Base-by-base conservation (phyloP, 2,329 filamentous ascomycete species). In the Cladophialophora bantiana region DNA sequence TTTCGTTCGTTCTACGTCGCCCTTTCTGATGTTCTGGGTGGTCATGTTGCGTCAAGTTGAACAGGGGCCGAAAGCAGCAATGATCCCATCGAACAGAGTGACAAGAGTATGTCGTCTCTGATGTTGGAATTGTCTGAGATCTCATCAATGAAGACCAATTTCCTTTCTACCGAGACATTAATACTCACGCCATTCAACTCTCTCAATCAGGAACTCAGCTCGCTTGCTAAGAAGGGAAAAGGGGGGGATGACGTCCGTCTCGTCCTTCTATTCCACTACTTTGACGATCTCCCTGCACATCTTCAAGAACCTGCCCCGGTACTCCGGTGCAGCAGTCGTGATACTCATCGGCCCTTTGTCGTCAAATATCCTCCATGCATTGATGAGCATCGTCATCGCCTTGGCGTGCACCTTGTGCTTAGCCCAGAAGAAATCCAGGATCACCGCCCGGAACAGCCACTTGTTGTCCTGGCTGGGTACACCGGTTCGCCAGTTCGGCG, bases 371-470 rank as follows among this genome's bases (percentile, higher is more conserved):
- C 92, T 92, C 72, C 88, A 90, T 0, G 83, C 78, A 57, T 85
- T 85, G 66, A 93, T 85, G 40, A 92, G 76, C 0, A 85, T 83
- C 0, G 89, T 91, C 84, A 92, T 85, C 0, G 86, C 81, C 75
- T 84, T 86, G 0, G 90, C 87, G 62, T 87, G 88, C 0, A 88
- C 72, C 71, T 89, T 89, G 76, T 92, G 89, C 77, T 90, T 91
- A 0, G 89, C 86, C 90, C 90, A 93, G 80, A 93, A 92, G 78
- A 93, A 93, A 76, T 93, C 90, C 38, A 93, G 80, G 13, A 93
- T 78, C 0, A 89, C 84, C 3, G 85, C 88, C 2, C 90, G 84
- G 73, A 91, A 93, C 12, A 88, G 80, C 82, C 88, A 90, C 71
- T 86, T 86, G 0, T 86, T 86, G 62, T 71, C 69, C 60, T 66